phyloP scores from a whole-genome alignment of 495 filamentous ascomycete species.

The Hypoxylon cercidicola region DNA sequence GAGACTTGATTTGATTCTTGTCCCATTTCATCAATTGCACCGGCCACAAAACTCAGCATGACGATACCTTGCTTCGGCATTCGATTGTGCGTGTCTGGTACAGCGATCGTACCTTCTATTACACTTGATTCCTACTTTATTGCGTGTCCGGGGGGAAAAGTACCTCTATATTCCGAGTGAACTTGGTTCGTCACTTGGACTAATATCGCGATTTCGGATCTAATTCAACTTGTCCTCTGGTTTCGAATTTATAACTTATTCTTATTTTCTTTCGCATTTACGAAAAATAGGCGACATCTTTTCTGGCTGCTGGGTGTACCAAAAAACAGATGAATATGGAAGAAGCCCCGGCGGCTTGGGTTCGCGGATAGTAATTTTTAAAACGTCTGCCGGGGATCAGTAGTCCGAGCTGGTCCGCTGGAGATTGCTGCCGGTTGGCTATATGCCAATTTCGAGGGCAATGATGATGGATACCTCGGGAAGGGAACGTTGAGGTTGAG shows the following conservation, averaged over 20 bases:
- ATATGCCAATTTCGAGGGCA: conserved; percentile 35
- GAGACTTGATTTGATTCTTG: conserved; percentile 58
- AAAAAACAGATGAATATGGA: conserved; percentile 54
- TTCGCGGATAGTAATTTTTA: conserved; percentile 58
- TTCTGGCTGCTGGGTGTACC: conserved; percentile 50
- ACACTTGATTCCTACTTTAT: conserved; percentile 32
- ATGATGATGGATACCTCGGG: conserved; percentile 42
- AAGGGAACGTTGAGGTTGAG: conserved; percentile 26
- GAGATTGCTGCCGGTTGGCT: conserved; percentile 26
- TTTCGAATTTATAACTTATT: conserved; percentile 50
- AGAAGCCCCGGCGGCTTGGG: conserved; percentile 59
- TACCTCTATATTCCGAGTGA: conserved; percentile 18
- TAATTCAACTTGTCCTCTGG: conserved; percentile 38
- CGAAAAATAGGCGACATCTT: conserved; percentile 44
- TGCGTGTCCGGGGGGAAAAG: conserved; percentile 2
- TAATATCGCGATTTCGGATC: conserved; percentile 42
- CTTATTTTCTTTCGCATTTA: conserved; percentile 45
- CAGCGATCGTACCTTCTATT: conserved; percentile 54
- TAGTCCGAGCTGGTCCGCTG: conserved; percentile 42
- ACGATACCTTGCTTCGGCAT: conserved; percentile 56
- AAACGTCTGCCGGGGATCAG: conserved; percentile 45
- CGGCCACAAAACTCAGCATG: conserved; percentile 62
- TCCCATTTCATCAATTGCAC: conserved; percentile 55
- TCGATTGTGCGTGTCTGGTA: conserved; percentile 64
- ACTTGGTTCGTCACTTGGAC: conserved; percentile 19